These are phyloP conservation scores for Xerocomellus chrysenteron DNA, from an alignment of 768 basidiomycete genomes.

Conservation along the genomic window DNA sequence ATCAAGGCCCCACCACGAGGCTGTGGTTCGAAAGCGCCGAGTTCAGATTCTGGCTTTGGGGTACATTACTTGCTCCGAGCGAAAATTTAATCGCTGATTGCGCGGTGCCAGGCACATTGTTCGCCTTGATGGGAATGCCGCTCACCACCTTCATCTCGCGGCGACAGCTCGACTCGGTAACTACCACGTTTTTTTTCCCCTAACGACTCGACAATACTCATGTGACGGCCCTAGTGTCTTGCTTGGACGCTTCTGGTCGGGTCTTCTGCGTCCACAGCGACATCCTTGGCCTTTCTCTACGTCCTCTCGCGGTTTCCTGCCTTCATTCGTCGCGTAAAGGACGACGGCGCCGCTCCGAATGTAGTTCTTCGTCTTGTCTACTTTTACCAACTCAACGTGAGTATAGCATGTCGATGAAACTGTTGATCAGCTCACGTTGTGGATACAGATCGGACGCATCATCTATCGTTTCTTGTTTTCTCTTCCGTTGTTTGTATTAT, in stretches of 20 bases:
- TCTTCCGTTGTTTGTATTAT: slow-evolving; percentile 64
- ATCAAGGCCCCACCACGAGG: slow-evolving; percentile 69
- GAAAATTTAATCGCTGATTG: slow-evolving; percentile 11
- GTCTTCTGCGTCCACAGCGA: slow-evolving; percentile 60
- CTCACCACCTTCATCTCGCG: slow-evolving; percentile 62
- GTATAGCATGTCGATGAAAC: slow-evolving; percentile 26
- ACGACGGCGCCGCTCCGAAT: slow-evolving; percentile 69
- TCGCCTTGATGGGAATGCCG: slow-evolving; percentile 71
- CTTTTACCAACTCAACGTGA: slow-evolving; percentile 77
- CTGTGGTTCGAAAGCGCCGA: slow-evolving; percentile 83
- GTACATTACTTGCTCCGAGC: slow-evolving; percentile 34
- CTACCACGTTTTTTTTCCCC: neutral
- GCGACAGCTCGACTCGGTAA: slow-evolving; percentile 56
- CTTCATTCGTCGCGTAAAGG: slow-evolving; percentile 69
- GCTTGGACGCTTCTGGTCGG: slow-evolving; percentile 79
- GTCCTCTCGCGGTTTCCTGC: slow-evolving; percentile 68
- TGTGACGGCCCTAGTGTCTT: slow-evolving; percentile 46
- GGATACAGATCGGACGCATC: slow-evolving; percentile 59
- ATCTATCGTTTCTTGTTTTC: slow-evolving; percentile 76
- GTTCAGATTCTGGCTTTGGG: slow-evolving; percentile 68
- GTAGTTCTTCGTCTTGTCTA: slow-evolving; percentile 72
- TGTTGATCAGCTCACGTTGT: neutral
- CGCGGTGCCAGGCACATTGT: slow-evolving; percentile 51
- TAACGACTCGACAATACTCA: slow-evolving; percentile 11
- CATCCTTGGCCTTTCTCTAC: slow-evolving; percentile 68